Percentiles rank a stretch among this genome's conserved stretches.
Evolutionary conservation across 805 yeast species (phyloP).

Genomic region (Candida hispaniensis): DNA sequence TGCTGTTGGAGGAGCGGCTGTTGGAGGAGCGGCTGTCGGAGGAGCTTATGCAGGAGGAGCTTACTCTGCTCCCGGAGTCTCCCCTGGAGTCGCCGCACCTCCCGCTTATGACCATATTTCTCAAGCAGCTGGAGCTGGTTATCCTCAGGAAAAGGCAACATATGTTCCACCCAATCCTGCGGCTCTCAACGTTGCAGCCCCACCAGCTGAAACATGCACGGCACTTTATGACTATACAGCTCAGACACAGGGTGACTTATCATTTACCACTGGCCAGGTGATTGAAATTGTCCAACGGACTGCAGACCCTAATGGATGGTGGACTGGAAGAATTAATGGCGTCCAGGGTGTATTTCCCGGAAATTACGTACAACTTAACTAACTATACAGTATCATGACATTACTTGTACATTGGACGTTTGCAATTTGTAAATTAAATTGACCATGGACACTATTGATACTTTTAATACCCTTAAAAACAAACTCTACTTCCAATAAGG

Average conservation of each 20-base stretch:
- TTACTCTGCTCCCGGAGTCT: constrained; percentile 23
- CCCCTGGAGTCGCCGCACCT: constrained; percentile 22
- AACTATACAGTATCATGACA: too few relatives aligned
- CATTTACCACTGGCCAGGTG: constrained; percentile 77
- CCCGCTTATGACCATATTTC: constrained; percentile 27
- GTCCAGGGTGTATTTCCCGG: constrained; percentile 92
- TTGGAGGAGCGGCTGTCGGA: constrained; percentile 32
- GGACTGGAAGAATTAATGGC: constrained; percentile 87
- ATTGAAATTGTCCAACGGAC: constrained; percentile 78
- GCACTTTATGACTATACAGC: constrained; percentile 88
- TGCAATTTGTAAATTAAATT: too few relatives aligned
- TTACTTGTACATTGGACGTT: too few relatives aligned
- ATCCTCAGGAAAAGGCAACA: background rate
- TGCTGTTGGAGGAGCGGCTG: constrained; percentile 23
- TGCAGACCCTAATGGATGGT: constrained; percentile 75
- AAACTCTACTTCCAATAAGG: too few relatives aligned
- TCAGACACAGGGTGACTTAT: constrained; percentile 84
- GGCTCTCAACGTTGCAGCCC: constrained; percentile 1
- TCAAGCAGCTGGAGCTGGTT: constrained; percentile 19
- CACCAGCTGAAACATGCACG: constrained; percentile 44
- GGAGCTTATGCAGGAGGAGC: constrained; percentile 25
- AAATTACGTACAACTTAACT: constrained; percentile 70
- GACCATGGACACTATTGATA: too few relatives aligned
- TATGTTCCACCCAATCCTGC: background rate
- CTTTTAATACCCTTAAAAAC: too few relatives aligned